These are phyloP conservation scores for Lentinus polychrous DNA, from an alignment of 1,284 basidiomycete species.

Conservation along the genomic window DNA sequence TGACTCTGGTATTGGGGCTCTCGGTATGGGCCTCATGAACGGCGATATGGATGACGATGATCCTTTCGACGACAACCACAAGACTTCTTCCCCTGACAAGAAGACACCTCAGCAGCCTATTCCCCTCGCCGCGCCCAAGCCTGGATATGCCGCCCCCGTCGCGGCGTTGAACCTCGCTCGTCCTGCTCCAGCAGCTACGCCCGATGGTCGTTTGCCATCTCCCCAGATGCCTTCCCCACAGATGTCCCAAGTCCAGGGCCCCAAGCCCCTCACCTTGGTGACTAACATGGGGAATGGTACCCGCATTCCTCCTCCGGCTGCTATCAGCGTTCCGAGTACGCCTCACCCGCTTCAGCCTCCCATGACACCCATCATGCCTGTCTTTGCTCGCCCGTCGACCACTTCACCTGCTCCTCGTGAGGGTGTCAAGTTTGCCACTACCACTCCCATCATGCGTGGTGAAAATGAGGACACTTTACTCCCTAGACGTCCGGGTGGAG, in stretches of 20 bases:
- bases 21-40: constrained; percentile 48
- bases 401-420: constrained; percentile 26
- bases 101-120: constrained; percentile 26
- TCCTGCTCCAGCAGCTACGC: constrained; percentile 34
- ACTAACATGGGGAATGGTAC: constrained; percentile 7
- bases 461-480: constrained; percentile 61
- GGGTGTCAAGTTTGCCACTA: constrained; percentile 44
- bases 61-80: constrained; percentile 39
- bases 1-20: constrained; percentile 43
- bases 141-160: constrained; percentile 65
- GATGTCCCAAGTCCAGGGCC: constrained; percentile 32
- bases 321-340: constrained; percentile 30
- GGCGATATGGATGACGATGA: constrained; percentile 30
- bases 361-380: constrained; percentile 69
- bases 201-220: constrained; percentile 28
- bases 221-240: no score
- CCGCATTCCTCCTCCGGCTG: constrained; percentile 17
- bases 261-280: constrained; percentile 27
- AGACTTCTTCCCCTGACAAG: constrained; percentile 17
- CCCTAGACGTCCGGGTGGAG: constrained; percentile 46
- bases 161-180: constrained; percentile 51
- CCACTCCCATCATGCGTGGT: constrained; percentile 55
- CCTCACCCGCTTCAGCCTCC: constrained; percentile 73
- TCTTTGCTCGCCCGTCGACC: constrained; percentile 61
- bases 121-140: constrained; percentile 58